Base-by-base conservation (phyloP, 1,284 basidiomycete species). In the Psilocybe mexicana region DNA sequence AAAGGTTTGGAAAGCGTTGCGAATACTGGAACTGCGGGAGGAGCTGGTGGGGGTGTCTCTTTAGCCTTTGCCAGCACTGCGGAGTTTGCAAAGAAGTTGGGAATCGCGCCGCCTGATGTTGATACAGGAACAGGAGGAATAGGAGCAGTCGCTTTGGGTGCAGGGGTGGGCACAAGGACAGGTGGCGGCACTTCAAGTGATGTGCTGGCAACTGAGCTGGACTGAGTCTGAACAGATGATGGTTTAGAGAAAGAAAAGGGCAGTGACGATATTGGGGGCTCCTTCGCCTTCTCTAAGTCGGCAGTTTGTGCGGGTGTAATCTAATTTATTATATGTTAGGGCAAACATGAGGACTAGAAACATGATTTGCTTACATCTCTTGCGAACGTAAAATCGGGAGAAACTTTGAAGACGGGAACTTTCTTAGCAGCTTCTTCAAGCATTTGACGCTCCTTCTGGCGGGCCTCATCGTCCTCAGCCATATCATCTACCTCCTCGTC, bases 321-420 rank as follows among this genome's bases (percentile, higher is more conserved):
- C 66, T 72, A 73, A 56, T 23, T 44, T 69, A 58, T 65, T 65
- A 47, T 48, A 56, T 18, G 18, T 18, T 18, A 50, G 8, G 30
- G 12, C 33, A 43, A 48, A 35, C 12, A 24, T 44, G 38, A 43
- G 38, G 11, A 47, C 49, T 36, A 64, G 36, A 36, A 6, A 59
- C 18, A 28, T 43, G 58, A 35, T 28, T 12, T 40, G 76, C 85
- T 65, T 66, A 87, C 85, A 66, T 83, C 80, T 62, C 83, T 81
- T 1, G 85, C 80, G 64, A 92, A 91, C 49, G 76, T 83, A 70
- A 92, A 92, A 1, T 80, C 82, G 51, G 76, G 69, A n/a, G 87
- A 83, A 25, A 86, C 74, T 45, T 84, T 76, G 67, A 87, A 90
- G 8, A 76, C 71, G 1, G 86, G 84, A 11, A 72, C 75, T 55